phyloP scores from a whole-genome alignment of 23 red algal genomes.

The Gracilaria vermiculophylla region DNA sequence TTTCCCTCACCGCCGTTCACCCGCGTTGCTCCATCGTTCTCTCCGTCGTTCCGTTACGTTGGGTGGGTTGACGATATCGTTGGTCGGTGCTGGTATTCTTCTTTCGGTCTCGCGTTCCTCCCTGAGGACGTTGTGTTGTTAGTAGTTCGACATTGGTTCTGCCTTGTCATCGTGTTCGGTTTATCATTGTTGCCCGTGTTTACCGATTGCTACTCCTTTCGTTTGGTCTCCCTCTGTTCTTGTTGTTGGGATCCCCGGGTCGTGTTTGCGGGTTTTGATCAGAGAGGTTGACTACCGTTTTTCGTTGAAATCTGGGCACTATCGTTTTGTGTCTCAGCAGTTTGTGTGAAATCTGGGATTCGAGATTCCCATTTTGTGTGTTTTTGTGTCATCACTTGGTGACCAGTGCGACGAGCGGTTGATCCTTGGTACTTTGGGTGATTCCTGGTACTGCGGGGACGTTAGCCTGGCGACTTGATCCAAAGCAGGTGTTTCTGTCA shows the following conservation, averaged over 20 bases:
- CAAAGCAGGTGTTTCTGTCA: neutral
- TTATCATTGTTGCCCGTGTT: neutral
- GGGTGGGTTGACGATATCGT: neutral
- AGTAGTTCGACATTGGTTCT: constrained; percentile 7
- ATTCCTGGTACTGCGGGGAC: neutral
- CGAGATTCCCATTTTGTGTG: too few species aligned
- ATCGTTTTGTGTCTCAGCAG: neutral
- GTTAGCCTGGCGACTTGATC: constrained; percentile 8
- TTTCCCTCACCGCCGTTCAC: constrained; percentile 36
- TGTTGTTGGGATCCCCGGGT: neutral
- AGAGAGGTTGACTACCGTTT: constrained; percentile 1
- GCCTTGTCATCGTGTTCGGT: constrained; percentile 32
- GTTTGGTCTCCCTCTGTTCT: constrained; percentile 10
- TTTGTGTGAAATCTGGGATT: too few species aligned
- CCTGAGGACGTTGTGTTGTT: constrained; percentile 36
- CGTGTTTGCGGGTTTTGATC: constrained; percentile 28
- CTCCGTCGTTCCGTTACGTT: neutral
- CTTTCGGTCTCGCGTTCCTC: constrained; percentile 18
- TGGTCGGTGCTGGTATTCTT: constrained; percentile 19
- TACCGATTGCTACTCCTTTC: constrained; percentile 4
- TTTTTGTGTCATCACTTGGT: neutral
- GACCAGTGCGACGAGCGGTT: neutral
- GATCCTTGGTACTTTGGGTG: neutral
- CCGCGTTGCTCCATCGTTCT: neutral
- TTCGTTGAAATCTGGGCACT: neutral